These are phyloP conservation scores for Jackrogersella minutella DNA, from an alignment of 495 filamentous ascomycete genomes.

Conservation along the genomic window DNA sequence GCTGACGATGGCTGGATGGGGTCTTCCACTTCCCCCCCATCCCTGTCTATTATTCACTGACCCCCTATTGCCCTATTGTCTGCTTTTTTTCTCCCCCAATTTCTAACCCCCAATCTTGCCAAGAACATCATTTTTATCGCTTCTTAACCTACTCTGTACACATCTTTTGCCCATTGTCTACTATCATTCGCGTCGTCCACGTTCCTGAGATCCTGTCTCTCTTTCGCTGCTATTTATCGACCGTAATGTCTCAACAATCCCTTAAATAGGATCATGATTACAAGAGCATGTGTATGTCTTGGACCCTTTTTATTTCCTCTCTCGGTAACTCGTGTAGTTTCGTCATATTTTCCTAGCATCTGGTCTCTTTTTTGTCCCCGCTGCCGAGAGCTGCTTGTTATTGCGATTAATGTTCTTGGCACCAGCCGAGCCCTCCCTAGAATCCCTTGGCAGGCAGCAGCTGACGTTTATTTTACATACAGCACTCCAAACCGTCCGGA, in stretches of 20 bases:
- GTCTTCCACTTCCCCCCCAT: slow-evolving; percentile 5
- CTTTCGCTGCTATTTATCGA: slow-evolving; percentile 24
- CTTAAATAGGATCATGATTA: slow-evolving; percentile 44
- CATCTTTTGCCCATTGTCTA: neutral
- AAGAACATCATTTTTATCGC: slow-evolving; percentile 48
- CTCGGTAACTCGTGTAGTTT: slow-evolving; percentile 5
- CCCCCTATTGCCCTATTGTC: slow-evolving; percentile 35
- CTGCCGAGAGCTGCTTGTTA: slow-evolving; percentile 40
- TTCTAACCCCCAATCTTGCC: slow-evolving; percentile 45
- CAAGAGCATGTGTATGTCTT: slow-evolving; percentile 50
- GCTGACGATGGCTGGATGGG: slow-evolving; percentile 28
- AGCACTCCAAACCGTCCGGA: slow-evolving; percentile 49
- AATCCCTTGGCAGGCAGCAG: slow-evolving; percentile 33
- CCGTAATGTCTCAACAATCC: slow-evolving; percentile 44
- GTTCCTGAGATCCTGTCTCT: slow-evolving; percentile 31
- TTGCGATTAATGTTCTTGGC: slow-evolving; percentile 45
- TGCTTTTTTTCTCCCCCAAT: slow-evolving; percentile 38
- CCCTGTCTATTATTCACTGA: slow-evolving; percentile 27
- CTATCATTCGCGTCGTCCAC: slow-evolving; percentile 26
- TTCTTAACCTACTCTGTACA: slow-evolving; percentile 24
- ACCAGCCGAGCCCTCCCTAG: slow-evolving; percentile 32
- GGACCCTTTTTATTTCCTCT: slow-evolving; percentile 16
- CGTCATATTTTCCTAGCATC: slow-evolving; percentile 13
- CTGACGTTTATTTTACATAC: slow-evolving; percentile 46
- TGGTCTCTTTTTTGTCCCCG: slow-evolving; percentile 37